These are phyloP conservation scores for Alectoria sarmentosa DNA, from an alignment of 495 filamentous ascomycete species.

Conservation along the genomic window DNA sequence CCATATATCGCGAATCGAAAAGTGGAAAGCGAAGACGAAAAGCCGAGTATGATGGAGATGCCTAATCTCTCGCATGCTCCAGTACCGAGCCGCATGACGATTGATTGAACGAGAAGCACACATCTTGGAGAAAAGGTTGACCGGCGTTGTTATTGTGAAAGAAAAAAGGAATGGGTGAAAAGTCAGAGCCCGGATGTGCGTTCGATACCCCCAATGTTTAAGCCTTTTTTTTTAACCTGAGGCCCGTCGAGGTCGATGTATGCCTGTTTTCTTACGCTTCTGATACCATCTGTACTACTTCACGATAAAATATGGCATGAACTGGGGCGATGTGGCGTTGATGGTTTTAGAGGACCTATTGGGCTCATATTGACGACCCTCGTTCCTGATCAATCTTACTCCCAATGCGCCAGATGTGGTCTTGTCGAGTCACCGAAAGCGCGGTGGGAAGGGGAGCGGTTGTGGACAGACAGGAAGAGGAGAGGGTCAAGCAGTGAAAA, in stretches of 20 bases:
- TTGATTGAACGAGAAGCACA: constrained; percentile 53
- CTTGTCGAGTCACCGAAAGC: background rate
- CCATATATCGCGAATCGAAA: constrained; percentile 68
- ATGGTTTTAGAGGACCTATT: constrained; percentile 1
- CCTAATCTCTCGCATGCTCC: constrained; percentile 42
- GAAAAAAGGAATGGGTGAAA: background rate
- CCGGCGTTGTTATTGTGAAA: background rate
- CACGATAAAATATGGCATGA: background rate
- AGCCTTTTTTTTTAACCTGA: background rate
- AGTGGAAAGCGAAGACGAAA: constrained; percentile 57
- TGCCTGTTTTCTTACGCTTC: background rate
- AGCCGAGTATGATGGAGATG: constrained; percentile 64
- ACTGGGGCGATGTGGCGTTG: constrained; percentile 5
- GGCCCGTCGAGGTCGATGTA: background rate
- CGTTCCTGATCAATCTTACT: background rate
- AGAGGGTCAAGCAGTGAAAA: background rate
- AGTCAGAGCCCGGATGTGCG: background rate
- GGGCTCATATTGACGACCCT: constrained; percentile 7
- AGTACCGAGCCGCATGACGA: constrained; percentile 73
- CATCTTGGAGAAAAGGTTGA: background rate
- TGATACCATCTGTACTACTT: background rate
- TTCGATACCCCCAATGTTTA: constrained; percentile 16
- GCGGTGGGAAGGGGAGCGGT: background rate
- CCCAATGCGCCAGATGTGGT: background rate
- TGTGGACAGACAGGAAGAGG: background rate